These are phyloP conservation scores for Hyparrhenia diplandra DNA, from an alignment of 176 grass and related monocot genomes.

Conservation along the genomic window DNA sequence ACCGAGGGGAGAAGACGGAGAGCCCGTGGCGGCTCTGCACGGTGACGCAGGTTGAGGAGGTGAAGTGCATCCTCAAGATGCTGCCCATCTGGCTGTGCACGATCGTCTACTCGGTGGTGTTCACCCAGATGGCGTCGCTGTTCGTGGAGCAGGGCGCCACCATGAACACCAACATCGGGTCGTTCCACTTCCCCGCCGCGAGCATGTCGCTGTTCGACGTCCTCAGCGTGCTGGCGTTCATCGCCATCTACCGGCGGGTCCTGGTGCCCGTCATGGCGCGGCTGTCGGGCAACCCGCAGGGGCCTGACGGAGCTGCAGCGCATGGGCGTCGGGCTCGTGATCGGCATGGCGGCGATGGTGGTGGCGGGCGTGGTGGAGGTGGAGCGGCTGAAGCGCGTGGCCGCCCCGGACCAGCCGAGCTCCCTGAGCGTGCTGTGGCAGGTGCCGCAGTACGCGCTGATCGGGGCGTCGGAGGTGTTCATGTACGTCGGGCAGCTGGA, in stretches of 20 bases:
- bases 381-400: constrained; percentile 48
- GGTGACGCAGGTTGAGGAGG: constrained; percentile 87
- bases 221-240: constrained; percentile 63
- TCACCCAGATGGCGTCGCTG: constrained; percentile 87
- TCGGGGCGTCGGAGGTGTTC: constrained; percentile 84
- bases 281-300: constrained; percentile 49
- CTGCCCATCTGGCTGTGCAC: constrained; percentile 89
- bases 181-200: constrained; percentile 66
- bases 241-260: constrained; percentile 57
- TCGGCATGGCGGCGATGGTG: constrained; percentile 71
- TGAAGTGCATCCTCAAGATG: constrained; percentile 81
- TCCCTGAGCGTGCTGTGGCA: constrained; percentile 73
- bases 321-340: constrained; percentile 70
- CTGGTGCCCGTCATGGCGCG: constrained; percentile 41
- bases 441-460: constrained; percentile 73
- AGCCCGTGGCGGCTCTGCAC: constrained; percentile 56
- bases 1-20: constrained; percentile 23
- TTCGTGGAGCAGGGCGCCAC: constrained; percentile 81
- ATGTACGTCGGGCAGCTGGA: constrained; percentile 91
- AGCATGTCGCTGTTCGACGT: constrained; percentile 93
- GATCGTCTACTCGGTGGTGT: constrained; percentile 83
- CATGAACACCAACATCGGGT: constrained; percentile 66
- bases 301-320: constrained; percentile 78
- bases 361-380: constrained; percentile 62
- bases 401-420: constrained; percentile 30